phyloP scores from a whole-genome alignment of 495 filamentous ascomycete genomes.

The Schizothecium vesticola region DNA sequence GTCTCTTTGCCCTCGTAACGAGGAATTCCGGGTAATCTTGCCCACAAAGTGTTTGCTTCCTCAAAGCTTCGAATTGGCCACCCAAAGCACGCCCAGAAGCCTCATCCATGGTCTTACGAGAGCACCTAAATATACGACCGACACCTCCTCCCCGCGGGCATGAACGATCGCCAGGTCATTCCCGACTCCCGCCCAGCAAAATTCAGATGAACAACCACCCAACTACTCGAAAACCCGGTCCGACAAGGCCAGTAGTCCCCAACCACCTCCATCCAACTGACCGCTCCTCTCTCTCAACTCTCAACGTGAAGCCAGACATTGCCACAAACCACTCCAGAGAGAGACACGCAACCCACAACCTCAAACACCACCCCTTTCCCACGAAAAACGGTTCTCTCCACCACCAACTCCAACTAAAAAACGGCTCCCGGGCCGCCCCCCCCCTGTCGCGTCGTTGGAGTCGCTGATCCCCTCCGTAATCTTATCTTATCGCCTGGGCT shows the following conservation, averaged over 20 bases:
- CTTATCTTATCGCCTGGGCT: neutral
- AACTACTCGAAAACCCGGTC: neutral
- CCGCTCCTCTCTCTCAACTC: neutral
- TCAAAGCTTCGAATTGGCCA: neutral
- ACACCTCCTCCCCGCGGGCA: neutral
- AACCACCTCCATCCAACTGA: too few species aligned
- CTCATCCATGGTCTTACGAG: neutral
- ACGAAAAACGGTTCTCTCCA: neutral
- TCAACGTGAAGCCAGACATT: neutral
- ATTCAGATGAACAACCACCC: neutral
- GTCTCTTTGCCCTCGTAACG: neutral
- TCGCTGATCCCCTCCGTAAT: neutral
- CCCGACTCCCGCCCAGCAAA: neutral
- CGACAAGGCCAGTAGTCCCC: neutral
- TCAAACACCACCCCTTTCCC: neutral
- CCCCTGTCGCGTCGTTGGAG: too few species aligned
- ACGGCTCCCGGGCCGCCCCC: neutral
- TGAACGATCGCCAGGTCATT: constrained; percentile 2
- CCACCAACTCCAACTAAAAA: neutral
- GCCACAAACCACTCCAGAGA: neutral
- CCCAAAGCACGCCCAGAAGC: neutral
- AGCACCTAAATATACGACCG: neutral
- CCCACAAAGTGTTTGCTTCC: neutral
- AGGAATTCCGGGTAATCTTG: neutral
- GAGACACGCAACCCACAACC: neutral